Conservation (phyloP, 2,329 filamentous ascomycete genomes). For the Cladosporium sp. region DNA sequence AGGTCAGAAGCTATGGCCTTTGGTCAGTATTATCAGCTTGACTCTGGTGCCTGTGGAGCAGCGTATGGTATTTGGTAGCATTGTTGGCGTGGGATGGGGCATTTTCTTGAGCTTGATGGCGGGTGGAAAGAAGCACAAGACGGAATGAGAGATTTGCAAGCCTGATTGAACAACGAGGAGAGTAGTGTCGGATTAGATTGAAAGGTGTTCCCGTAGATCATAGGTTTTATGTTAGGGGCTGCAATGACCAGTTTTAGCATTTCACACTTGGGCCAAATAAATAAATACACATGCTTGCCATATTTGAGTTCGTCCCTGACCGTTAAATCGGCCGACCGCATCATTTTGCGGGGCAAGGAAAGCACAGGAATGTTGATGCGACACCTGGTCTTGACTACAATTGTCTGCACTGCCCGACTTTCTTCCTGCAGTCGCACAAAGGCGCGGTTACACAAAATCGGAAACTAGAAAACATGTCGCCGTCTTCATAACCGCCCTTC, state of each 20-base stretch:
- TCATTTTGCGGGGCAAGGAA: conserved; percentile 1
- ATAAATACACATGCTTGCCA: background rate
- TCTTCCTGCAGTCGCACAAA: background rate
- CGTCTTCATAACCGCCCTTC: background rate
- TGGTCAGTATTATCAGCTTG: conserved; percentile 70
- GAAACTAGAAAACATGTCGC: background rate
- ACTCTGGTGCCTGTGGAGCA: conserved; percentile 69
- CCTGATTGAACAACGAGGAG: background rate
- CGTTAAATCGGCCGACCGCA: background rate
- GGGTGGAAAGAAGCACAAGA: conserved; percentile 9
- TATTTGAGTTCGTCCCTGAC: conserved; percentile 1
- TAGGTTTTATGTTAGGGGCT: background rate
- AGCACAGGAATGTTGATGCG: conserved; percentile 11
- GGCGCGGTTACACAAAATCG: background rate
- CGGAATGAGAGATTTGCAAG: background rate
- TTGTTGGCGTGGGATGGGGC: conserved; percentile 73
- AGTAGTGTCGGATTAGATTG: background rate
- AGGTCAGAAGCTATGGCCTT: conserved; percentile 71
- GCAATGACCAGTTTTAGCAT: background rate
- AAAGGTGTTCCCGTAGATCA: background rate
- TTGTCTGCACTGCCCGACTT: background rate
- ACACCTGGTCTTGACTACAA: background rate
- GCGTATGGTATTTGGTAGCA: conserved; percentile 68
- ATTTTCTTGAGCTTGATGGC: conserved; percentile 60
- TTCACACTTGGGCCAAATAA: background rate